Conservation (phyloP, 2,329 filamentous ascomycete species). For the Fusarium duplospermum region DNA sequence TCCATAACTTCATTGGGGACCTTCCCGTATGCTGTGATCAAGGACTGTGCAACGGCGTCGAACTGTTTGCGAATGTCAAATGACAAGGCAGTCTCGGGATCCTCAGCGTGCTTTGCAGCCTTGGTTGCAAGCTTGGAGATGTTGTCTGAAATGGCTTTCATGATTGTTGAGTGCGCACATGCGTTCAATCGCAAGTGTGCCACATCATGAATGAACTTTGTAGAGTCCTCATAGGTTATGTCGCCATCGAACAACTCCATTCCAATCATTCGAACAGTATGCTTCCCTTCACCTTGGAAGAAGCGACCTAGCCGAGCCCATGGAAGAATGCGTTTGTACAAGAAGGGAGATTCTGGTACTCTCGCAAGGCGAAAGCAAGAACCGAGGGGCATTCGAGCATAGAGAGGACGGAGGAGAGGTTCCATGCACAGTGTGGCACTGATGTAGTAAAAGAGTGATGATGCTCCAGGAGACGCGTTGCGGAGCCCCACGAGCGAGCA, state of each 20-base stretch:
- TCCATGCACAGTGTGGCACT: neutral
- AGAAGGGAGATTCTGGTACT: neutral
- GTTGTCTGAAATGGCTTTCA: neutral
- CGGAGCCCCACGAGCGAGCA: neutral
- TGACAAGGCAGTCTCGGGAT: neutral
- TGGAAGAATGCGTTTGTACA: neutral
- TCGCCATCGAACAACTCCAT: neutral
- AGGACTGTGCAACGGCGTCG: neutral
- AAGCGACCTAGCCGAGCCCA: neutral
- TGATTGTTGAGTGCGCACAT: neutral
- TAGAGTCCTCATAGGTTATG: neutral
- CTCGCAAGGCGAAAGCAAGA: neutral
- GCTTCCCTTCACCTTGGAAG: neutral
- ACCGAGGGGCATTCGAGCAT: neutral
- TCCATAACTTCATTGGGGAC: neutral
- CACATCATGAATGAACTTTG: neutral
- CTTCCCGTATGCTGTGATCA: neutral
- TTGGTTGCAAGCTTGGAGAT: conserved; percentile 1
- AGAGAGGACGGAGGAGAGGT: neutral
- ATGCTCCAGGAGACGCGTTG: neutral
- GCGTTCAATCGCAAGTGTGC: neutral
- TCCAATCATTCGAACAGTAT: neutral
- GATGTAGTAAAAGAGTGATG: neutral
- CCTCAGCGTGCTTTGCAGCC: neutral
- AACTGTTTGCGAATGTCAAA: neutral